Base-by-base conservation (phyloP, 2,329 filamentous ascomycete species). In the Davidsoniella neocaledoniae region DNA sequence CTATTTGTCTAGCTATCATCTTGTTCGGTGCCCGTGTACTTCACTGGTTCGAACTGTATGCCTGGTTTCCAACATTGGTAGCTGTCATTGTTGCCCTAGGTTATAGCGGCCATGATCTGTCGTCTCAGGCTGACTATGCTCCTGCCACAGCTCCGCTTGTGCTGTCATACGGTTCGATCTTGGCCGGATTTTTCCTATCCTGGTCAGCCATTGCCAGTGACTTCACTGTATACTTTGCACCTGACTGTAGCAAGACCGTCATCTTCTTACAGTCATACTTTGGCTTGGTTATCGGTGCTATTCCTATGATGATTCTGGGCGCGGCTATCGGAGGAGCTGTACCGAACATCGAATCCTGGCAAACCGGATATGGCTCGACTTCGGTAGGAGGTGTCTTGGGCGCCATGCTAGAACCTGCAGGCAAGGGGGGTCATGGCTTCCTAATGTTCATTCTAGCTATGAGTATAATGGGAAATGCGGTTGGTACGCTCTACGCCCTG, bases 11-110 rank as follows among this genome's bases (percentile, higher is more conserved):
- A 5, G 46, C 69, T 16, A 64, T 73, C 21, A 68, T 68, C 0
- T 70, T 73, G 55, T 66, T 67, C 45, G 71, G 71, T 1, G 68
- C 68, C 55, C 63, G 61, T 53, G 57, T 64, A 2, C 58, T 73
- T 37, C 66, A 72, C 52, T 52, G 63, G 16, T 72, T 69, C 51
- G 67, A 72, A 54, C 60, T 64, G 14, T 72, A 65, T 57, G 64
- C 68, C 2, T 72, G 69, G 69, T 64, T 71, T 21, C 64, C 64
- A 0, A 62, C 66, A 2, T 48, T 69, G 7, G 54, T 68, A 3
- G 63, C 64, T 21, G 60, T 69, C 39, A 54, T 67, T 33, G 66
- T 68, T 43, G 61, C 64, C 1, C 60, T 64, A 3, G 65, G 66
- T 2, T 65, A 62, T 36, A 66, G 66, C 14, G 66, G 63, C 1